Base-by-base conservation (phyloP, 805 yeast genomes). In the Myxozyma melibiosi region DNA sequence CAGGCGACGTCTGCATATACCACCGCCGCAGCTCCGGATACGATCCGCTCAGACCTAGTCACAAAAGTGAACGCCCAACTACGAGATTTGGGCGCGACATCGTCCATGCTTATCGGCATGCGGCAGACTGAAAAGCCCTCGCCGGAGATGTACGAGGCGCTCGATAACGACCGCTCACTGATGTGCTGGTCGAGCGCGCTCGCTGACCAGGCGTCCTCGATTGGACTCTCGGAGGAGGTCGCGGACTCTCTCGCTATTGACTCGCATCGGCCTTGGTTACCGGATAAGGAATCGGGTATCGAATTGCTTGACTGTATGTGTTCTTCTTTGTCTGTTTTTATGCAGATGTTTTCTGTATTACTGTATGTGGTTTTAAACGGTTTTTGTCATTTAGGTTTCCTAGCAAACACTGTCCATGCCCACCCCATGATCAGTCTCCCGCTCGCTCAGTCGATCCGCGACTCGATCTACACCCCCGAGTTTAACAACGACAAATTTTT, bases 181-280 rank as follows among this genome's bases (percentile, higher is more conserved):
- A 30, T 53, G 51, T 33, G 33, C 11, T 58, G 62, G 62, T 33
- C 62, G 18, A 20, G 38, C 38, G 62, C 43, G 18, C 31, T 50
- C 7, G 47, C 49, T 3, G 53, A 58, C n/a, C 48, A 35, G 14
- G 28, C 57, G 11, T 16, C 46, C 9, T 30, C 57, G n/a, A 33
- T 55, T 24, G 62, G 62, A 13, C 31, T 58, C 20, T 58, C 62
- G 14, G 62, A 58, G 25, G 59, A 58, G 33, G 55, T 54, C 5
- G 62, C 62, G 13, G 55, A 54, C 28, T 28, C 28, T 8, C 46
- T 58, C 11, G 62, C 50, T 27, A 50, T 58, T 33, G 62, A 58
- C 16, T 54, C 62, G 9, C 62, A 58, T 40, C 30, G 44, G 11
- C 60, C 62, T 2, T 58, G 53, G 52, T 38, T 58, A 13, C 62